phyloP scores from a whole-genome alignment of 176 grass and related monocot species.

The Puccinellia tenuiflora region DNA sequence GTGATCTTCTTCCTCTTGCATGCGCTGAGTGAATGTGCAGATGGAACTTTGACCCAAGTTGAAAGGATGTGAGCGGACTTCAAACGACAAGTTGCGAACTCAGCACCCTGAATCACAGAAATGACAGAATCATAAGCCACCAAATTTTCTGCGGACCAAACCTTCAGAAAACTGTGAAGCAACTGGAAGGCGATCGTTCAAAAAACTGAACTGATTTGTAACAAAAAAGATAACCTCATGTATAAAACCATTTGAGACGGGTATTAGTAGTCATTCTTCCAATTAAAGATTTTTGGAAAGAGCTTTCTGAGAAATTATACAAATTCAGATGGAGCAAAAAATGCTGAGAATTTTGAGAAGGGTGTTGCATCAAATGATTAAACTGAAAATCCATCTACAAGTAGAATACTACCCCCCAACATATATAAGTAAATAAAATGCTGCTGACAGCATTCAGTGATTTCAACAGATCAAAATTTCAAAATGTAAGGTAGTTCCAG shows the following conservation, averaged over 20 bases:
- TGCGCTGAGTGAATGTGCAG: neutral
- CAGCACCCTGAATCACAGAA: neutral
- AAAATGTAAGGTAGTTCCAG: neutral
- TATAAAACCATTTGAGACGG: neutral
- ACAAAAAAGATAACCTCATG: neutral
- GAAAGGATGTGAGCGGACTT: neutral
- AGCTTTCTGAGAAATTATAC: neutral
- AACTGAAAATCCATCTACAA: neutral
- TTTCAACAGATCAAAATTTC: neutral
- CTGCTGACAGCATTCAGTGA: neutral
- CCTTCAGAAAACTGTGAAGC: neutral
- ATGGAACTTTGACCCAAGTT: neutral
- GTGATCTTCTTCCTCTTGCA: neutral
- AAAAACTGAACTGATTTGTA: neutral
- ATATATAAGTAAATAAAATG: neutral
- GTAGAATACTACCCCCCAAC: neutral
- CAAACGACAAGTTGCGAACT: neutral
- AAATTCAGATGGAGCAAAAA: neutral
- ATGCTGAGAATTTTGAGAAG: neutral
- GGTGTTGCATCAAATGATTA: neutral
- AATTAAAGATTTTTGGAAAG: neutral
- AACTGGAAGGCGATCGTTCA: neutral
- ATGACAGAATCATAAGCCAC: neutral
- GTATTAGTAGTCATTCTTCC: neutral
- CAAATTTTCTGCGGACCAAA: neutral